A percentile compares a stretch with the other conserved stretches of the same genome.
These are phyloP conservation scores for Schizochytrium sp. DNA, from an alignment of 108 stramenopile genomes.

Conservation along the genomic window DNA sequence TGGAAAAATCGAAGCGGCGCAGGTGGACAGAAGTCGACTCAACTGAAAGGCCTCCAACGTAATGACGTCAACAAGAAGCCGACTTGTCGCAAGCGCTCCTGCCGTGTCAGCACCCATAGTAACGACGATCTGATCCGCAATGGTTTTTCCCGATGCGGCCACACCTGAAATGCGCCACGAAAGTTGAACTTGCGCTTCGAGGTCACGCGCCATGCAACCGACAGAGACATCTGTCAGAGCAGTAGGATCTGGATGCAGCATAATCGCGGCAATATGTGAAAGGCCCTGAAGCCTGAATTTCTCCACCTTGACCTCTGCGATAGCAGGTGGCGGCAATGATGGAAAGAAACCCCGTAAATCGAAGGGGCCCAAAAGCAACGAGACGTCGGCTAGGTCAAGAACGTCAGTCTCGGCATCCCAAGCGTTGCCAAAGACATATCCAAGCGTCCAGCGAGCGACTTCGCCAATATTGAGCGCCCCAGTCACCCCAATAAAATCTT, in stretches of 20 bases:
- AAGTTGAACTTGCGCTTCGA: not conserved
- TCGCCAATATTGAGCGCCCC: not conserved
- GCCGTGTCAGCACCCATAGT: not conserved
- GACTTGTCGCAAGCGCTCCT: not conserved
- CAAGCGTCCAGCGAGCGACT: not conserved
- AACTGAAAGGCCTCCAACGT: not conserved
- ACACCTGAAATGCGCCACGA: not conserved
- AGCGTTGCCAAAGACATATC: not conserved
- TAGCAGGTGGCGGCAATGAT: not conserved
- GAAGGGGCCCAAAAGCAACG: not conserved
- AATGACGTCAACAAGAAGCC: not conserved
- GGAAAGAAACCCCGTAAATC: not conserved
- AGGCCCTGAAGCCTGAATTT: not conserved
- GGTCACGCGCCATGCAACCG: too few relatives aligned
- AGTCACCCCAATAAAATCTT: not conserved
- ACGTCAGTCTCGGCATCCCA: not conserved
- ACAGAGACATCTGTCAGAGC: not conserved
- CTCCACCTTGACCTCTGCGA: not conserved
- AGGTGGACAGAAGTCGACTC: not conserved
- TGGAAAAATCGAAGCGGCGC: not conserved
- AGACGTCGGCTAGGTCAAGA: not conserved
- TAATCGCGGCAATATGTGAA: not conserved
- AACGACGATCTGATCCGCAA: not conserved
- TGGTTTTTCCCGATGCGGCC: not conserved
- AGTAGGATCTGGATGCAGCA: not conserved